Evolutionary conservation across 2,329 filamentous ascomycete species (phyloP).

Genomic region (Aaosphaeria arxii): DNA sequence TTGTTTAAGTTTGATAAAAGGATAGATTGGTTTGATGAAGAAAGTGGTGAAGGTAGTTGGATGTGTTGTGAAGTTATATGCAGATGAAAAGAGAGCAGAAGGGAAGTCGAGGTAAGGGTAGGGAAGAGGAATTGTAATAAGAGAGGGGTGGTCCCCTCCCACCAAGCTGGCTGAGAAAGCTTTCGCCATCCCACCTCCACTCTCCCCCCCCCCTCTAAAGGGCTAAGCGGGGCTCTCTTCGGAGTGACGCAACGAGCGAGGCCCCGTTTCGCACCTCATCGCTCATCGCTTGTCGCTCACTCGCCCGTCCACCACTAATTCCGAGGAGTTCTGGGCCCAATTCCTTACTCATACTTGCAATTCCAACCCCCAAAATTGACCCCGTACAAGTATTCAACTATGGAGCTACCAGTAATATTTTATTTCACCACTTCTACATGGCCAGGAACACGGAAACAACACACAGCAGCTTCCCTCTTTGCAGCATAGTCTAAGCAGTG

Average conservation of each 20-base stretch:
- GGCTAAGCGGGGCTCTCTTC: constrained; percentile 25
- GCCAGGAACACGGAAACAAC: too few relatives aligned
- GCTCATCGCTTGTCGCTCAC: too few relatives aligned
- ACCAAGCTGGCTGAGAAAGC: constrained; percentile 10
- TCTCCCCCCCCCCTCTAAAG: background rate
- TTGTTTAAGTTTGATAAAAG: constrained; percentile 18
- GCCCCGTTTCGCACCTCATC: constrained; percentile 8
- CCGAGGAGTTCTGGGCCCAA: too few relatives aligned
- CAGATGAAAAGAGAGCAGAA: background rate
- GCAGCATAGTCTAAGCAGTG: too few relatives aligned
- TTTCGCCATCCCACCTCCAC: constrained; percentile 15
- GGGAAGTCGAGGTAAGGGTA: background rate
- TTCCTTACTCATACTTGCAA: too few relatives aligned
- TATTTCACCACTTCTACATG: too few relatives aligned
- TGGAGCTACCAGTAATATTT: too few relatives aligned
- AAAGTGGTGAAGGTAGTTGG: background rate
- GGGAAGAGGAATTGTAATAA: background rate
- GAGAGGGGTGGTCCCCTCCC: constrained; percentile 1
- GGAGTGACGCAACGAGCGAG: constrained; percentile 29
- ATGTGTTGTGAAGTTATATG: background rate
- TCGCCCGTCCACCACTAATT: too few relatives aligned
- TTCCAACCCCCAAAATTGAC: too few relatives aligned
- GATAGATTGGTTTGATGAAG: constrained; percentile 10
- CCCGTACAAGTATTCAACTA: too few relatives aligned
- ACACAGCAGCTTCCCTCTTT: too few relatives aligned